Percentiles rank a stretch among this genome's conserved stretches.
Conservation (phyloP, 2,329 filamentous ascomycete genomes). For the Diaporthe vaccinii region DNA sequence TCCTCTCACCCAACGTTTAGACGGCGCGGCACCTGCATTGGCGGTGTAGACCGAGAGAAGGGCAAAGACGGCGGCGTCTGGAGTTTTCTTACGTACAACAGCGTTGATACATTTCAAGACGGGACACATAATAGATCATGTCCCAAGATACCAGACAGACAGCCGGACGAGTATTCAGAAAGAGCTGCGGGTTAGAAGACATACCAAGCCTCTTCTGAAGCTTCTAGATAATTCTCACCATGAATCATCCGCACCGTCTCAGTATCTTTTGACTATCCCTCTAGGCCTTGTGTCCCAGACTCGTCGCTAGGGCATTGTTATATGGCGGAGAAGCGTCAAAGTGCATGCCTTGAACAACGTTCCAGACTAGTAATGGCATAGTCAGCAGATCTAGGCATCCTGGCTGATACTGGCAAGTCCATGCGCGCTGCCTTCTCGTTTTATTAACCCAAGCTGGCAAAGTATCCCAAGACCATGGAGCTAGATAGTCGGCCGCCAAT, state of each 20-base stretch:
- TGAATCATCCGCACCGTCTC: background rate
- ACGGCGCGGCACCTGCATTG: background rate
- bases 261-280: background rate
- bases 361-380: background rate
- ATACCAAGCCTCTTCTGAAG: background rate
- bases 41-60: background rate
- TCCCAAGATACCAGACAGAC: background rate
- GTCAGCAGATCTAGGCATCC: background rate
- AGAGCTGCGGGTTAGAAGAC: background rate
- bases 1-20: conserved; percentile 87
- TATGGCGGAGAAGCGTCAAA: background rate
- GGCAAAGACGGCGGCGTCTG: conserved; percentile 16
- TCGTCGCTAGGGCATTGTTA: background rate
- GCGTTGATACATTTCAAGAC: background rate
- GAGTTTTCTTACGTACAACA: background rate
- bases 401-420: background rate
- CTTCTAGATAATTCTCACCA: background rate
- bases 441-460: conserved; percentile 22
- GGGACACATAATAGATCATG: background rate
- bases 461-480: conserved; percentile 15
- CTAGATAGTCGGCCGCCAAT: conserved; percentile 22
- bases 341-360: background rate
- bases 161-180: background rate
- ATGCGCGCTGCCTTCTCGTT: conserved; percentile 3
- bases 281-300: background rate